A percentile compares a stretch with the other conserved stretches of the same genome.
Evolutionary conservation across 169 alveolate species (phyloP).

Genomic region (Eimeria maxima): DNA sequence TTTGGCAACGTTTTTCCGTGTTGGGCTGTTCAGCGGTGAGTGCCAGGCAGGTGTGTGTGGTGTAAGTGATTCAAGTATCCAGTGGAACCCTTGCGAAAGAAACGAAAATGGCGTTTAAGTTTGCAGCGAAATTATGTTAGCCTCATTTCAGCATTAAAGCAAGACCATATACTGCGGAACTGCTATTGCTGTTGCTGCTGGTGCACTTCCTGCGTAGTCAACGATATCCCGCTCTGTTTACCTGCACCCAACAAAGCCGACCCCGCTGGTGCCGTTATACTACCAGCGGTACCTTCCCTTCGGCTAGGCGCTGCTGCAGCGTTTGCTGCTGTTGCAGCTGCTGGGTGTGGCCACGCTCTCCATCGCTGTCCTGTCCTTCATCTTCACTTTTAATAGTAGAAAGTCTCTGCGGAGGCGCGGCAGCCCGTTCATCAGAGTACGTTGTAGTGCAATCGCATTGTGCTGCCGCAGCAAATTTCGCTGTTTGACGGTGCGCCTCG

Average conservation of each 20-base stretch:
- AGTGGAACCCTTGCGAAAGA: not conserved
- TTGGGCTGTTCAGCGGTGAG: not conserved
- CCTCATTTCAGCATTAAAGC: constrained; percentile 9
- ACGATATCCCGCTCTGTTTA: not conserved
- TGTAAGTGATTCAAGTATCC: not conserved
- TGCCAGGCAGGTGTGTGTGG: not conserved
- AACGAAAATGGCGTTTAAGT: not conserved
- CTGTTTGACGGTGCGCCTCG: constrained; percentile 34
- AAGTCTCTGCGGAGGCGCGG: constrained; percentile 57
- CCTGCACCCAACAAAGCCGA: constrained; percentile 15
- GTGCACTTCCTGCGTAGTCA: constrained; percentile 53
- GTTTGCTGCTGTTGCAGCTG: constrained; percentile 77
- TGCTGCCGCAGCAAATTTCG: not conserved
- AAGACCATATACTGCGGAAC: not conserved
- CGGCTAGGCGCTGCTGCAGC: constrained; percentile 64
- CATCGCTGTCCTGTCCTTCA: constrained; percentile 64
- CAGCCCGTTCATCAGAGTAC: constrained; percentile 38
- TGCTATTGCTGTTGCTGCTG: constrained; percentile 33
- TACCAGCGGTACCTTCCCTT: constrained; percentile 61
- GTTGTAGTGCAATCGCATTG: not conserved
- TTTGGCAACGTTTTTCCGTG: not conserved
- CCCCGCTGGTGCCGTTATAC: constrained; percentile 30
- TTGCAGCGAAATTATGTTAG: not conserved
- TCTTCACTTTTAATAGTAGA: constrained; percentile 59
- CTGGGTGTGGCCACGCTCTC: constrained; percentile 53